Percentiles rank a stretch among this genome's conserved stretches.
phyloP scores from a whole-genome alignment of 345 rosid genomes.

The Acer campestre region DNA sequence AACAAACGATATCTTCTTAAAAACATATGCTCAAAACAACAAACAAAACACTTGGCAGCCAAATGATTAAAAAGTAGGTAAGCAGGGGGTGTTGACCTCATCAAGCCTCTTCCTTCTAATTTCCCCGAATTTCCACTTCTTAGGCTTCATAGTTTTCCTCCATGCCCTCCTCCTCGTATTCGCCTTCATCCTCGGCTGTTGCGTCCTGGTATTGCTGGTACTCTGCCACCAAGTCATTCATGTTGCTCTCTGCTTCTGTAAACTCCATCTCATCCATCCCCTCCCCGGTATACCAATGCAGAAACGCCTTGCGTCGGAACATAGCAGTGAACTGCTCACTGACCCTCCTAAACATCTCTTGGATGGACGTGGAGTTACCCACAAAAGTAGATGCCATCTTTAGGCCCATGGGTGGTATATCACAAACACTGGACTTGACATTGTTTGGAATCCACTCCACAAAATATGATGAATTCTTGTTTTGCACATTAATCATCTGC shows the following conservation, averaged over 20 bases:
- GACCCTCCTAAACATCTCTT: constrained; percentile 98
- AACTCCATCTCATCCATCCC: constrained; percentile 99
- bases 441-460: constrained; percentile 95
- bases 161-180: constrained; percentile 69
- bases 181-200: constrained; percentile 84
- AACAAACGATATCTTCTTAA: constrained; percentile 13
- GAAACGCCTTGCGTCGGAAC: constrained; percentile 94
- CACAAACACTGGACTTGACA: constrained; percentile 63
- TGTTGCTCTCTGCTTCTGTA: constrained; percentile 97
- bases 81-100: neutral
- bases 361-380: constrained; percentile 90
- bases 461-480: constrained; percentile 94
- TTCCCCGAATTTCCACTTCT: constrained; percentile 6
- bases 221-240: constrained; percentile 95
- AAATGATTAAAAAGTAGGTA: constrained; percentile 1
- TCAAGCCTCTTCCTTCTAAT: constrained; percentile 17
- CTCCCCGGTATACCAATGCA: constrained; percentile 99
- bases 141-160: constrained; percentile 44
- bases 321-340: constrained; percentile 98
- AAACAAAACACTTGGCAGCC: constrained; percentile 13
- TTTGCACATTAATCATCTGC: constrained; percentile 92
- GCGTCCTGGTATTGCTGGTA: constrained; percentile 98
- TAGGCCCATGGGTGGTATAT: constrained; percentile 58
- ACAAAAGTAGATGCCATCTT: constrained; percentile 61
- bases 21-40: constrained; percentile 10